Evolutionary conservation across 2,329 filamentous ascomycete species (phyloP).

Genomic region (Neobulgaria alba): DNA sequence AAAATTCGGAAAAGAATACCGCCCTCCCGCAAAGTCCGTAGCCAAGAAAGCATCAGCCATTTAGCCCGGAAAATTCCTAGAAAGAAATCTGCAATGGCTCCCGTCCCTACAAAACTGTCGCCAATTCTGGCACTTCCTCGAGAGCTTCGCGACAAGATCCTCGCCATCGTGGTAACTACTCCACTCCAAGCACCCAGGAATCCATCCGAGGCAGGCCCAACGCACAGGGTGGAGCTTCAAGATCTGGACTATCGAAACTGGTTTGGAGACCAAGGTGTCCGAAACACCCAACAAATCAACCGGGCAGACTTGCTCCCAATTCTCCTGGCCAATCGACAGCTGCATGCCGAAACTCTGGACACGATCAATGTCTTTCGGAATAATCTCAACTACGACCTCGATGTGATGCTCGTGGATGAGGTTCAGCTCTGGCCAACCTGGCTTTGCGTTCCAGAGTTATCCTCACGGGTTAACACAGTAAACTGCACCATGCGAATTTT

Average conservation of each 20-base stretch:
- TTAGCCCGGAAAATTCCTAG: too few species aligned
- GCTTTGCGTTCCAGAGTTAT: conserved; percentile 1
- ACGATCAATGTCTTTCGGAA: background rate
- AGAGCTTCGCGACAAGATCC: conserved; percentile 3
- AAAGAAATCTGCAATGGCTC: too few species aligned
- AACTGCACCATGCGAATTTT: background rate
- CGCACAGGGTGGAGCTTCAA: background rate
- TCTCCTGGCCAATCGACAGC: background rate
- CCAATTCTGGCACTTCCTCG: conserved; percentile 2
- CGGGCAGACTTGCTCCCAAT: background rate
- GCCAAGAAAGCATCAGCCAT: too few species aligned
- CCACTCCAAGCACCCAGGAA: background rate
- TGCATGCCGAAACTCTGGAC: background rate
- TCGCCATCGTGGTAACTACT: background rate
- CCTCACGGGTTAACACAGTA: conserved; percentile 1
- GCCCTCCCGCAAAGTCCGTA: background rate
- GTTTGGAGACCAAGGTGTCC: background rate
- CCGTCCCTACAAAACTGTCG: too few species aligned
- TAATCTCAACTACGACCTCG: conserved; percentile 1
- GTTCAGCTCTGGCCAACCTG: conserved; percentile 2
- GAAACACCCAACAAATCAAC: background rate
- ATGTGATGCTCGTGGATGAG: conserved; percentile 4
- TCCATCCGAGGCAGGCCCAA: background rate
- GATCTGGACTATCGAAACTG: background rate
- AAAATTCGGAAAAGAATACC: too few species aligned